Evolutionary conservation across 805 yeast species (phyloP).

Genomic region (Dipodascus albidus): DNA sequence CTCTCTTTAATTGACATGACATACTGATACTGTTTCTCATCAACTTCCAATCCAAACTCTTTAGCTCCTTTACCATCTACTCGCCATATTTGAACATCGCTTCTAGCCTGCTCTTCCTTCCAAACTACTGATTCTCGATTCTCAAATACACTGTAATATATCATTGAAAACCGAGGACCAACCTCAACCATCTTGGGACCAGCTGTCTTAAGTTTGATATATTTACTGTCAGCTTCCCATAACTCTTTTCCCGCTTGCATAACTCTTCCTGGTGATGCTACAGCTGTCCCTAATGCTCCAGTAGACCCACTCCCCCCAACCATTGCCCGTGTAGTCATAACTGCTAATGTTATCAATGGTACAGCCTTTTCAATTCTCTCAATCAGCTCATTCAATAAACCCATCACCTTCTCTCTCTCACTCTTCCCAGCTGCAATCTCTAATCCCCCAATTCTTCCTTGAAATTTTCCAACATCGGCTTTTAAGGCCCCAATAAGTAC

Average conservation of each 20-base stretch:
- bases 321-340: constrained; percentile 38
- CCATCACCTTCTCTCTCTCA: constrained; percentile 21
- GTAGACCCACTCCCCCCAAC: constrained; percentile 46
- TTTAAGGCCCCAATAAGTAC: constrained; percentile 44
- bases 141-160: constrained; percentile 49
- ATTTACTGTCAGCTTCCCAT: constrained; percentile 28
- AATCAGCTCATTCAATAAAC: constrained; percentile 37
- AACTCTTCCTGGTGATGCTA: constrained; percentile 46
- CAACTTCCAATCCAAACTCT: constrained; percentile 1
- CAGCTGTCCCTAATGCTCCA: constrained; percentile 35
- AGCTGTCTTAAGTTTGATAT: constrained; percentile 7
- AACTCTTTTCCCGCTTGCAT: constrained; percentile 49
- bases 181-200: constrained; percentile 25
- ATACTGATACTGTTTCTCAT: constrained; percentile 30
- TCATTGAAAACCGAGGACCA: constrained; percentile 51
- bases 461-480: constrained; percentile 46
- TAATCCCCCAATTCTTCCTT: constrained; percentile 31
- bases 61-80: constrained; percentile 8
- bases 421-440: constrained; percentile 24
- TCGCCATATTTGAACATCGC: constrained; percentile 34
- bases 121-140: constrained; percentile 44
- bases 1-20: constrained; percentile 40
- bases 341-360: constrained; percentile 53
- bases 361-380: constrained; percentile 54
- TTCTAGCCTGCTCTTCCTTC: constrained; percentile 62